These are phyloP conservation scores for Lactarius sanguifluus DNA, from an alignment of 768 basidiomycete genomes.

Conservation along the genomic window DNA sequence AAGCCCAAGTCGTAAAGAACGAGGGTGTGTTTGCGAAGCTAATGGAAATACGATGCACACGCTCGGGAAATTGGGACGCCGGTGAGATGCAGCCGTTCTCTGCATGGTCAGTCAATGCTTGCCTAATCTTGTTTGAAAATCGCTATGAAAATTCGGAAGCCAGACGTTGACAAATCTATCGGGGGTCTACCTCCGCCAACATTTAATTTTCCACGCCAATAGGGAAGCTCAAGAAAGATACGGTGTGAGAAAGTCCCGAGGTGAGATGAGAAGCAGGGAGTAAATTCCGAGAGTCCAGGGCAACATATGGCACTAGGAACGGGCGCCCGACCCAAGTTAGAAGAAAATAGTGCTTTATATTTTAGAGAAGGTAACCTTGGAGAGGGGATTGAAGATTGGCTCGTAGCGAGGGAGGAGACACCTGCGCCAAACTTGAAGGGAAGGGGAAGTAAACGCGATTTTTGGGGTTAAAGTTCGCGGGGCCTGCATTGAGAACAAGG, in stretches of 20 bases:
- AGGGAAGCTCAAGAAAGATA: background rate
- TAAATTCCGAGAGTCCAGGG: background rate
- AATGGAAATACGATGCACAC: background rate
- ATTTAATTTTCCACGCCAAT: background rate
- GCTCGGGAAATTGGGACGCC: background rate
- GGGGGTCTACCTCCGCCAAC: background rate
- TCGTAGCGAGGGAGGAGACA: slow-evolving; percentile 5
- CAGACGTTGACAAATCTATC: background rate
- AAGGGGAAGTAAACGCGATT: background rate
- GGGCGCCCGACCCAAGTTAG: background rate
- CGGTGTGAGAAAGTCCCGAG: background rate
- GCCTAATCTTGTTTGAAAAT: background rate
- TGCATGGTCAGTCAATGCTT: background rate
- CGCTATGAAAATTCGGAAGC: background rate
- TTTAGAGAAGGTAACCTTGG: background rate
- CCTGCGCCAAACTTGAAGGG: background rate
- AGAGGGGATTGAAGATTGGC: background rate
- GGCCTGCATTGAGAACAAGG: slow-evolving; percentile 16
- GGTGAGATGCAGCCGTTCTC: background rate
- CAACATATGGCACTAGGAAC: background rate
- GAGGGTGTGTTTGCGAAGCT: background rate
- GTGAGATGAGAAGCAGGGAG: background rate
- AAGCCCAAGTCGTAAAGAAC: background rate
- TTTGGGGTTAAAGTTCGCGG: background rate
- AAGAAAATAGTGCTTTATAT: slow-evolving; percentile 5